Base-by-base conservation (phyloP, 2,329 filamentous ascomycete species). In the Colletotrichum aenigma region DNA sequence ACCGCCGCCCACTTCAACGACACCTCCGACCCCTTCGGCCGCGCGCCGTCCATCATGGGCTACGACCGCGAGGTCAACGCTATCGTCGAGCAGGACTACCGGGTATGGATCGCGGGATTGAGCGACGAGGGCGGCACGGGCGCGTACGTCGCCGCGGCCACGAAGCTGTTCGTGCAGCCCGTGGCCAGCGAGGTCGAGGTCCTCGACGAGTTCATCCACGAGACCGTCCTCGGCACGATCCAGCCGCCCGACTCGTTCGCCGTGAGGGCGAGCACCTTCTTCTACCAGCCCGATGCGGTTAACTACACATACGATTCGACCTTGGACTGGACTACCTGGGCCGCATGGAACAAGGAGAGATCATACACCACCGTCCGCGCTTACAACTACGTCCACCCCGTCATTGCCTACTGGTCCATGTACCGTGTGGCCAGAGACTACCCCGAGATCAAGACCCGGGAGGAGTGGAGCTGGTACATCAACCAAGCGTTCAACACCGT, bases 81-180 rank as follows among this genome's bases (percentile, higher is more conserved):
- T 9, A 84, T 86, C 28, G 87, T 89, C 4, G 81, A 83, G 34
- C 88, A 89, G 66, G 87, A 89, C 38, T 72, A 84, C 1, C 86
- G 91, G 2, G 90, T 87, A 8, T 92, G 91, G 91, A 88, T 92
- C 6, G 87, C 90, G 1, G 91, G 91, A 0, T 84, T 93, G 1
- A 91, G 89, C 71, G 91, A 92, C 72, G 91, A 93, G 81, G 91
- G 85, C 1, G 91, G 91, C 2, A 88, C 89, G 0, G 90, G 90
- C 2, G 87, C 90, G 0, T 92, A 88, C 76, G 85, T 92, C 1
- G 89, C 90, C 0, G 88, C 89, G 0, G 83, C 87, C 3, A 87
- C 90, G 82, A 92, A 93, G 81, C 88, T 91, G 73, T 85, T 86
- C 3, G 80, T 87, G 8, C 88, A 89, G 38, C 90, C 91, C 0